Evolutionary conservation across 352 stramenopile species (phyloP).

Genomic region (Globisporangium nunn): DNA sequence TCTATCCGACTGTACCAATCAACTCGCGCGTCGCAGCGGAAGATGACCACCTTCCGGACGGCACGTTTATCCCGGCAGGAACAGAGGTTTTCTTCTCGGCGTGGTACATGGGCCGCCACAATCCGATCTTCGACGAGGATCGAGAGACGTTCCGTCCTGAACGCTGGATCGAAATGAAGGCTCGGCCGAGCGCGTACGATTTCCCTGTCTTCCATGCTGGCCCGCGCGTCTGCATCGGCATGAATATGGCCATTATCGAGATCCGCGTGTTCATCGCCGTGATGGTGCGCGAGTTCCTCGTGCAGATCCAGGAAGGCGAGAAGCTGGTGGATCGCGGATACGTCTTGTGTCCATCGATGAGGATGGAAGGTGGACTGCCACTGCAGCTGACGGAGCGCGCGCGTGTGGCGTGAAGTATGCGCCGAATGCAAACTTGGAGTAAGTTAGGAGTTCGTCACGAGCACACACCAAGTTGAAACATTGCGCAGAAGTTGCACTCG

Average conservation of each 20-base stretch:
- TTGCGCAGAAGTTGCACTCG: not conserved
- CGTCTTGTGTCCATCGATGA: not conserved
- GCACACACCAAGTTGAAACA: no score
- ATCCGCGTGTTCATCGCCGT: not conserved
- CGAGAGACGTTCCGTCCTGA: conserved; percentile 48
- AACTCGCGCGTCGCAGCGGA: not conserved
- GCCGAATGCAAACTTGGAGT: no score
- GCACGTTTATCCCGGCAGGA: not conserved
- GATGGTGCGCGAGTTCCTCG: not conserved
- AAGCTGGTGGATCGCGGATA: not conserved
- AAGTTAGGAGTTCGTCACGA: not conserved
- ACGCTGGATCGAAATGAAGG: conserved; percentile 55
- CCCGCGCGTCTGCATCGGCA: conserved; percentile 57
- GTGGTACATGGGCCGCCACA: conserved; percentile 69
- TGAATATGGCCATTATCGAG: conserved; percentile 64
- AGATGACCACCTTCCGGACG: not conserved
- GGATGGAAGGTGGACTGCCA: not conserved
- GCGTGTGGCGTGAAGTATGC: not conserved
- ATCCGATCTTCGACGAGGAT: conserved; percentile 26
- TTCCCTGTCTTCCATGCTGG: conserved; percentile 70
- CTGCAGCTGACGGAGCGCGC: not conserved
- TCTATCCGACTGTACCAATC: not conserved
- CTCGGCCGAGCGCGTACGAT: conserved; percentile 49
- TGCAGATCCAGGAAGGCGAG: not conserved
- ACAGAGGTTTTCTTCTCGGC: conserved; percentile 19